A percentile compares a stretch with the other conserved stretches of the same genome.
These are phyloP conservation scores for Sclerotinia glacialis DNA, from an alignment of 2,329 filamentous ascomycete species.

Conservation along the genomic window DNA sequence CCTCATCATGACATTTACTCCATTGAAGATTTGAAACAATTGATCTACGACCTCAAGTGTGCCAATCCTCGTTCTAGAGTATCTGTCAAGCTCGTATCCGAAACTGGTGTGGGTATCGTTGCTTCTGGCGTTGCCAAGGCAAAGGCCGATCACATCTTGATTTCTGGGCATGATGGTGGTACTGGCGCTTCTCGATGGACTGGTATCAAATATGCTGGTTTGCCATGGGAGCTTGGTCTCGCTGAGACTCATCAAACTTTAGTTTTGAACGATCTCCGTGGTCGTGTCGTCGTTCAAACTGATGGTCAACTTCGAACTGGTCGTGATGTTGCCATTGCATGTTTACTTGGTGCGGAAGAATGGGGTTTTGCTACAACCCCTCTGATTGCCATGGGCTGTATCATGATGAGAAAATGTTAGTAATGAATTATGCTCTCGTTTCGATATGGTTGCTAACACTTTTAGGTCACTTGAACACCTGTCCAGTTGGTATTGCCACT, in stretches of 20 bases:
- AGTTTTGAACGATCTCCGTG: constrained; percentile 91
- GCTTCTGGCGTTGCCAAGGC: constrained; percentile 97
- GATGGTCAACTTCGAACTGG: constrained; percentile 93
- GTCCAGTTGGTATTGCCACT: constrained; percentile 91
- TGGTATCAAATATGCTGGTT: constrained; percentile 96
- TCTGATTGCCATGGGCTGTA: constrained; percentile 93
- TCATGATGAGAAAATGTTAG: constrained; percentile 76
- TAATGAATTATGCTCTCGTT: not conserved
- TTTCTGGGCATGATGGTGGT: constrained; percentile 94
- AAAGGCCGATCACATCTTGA: constrained; percentile 94
- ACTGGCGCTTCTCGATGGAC: constrained; percentile 97
- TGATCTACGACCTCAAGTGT: constrained; percentile 97
- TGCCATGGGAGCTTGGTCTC: constrained; percentile 94
- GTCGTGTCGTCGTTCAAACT: constrained; percentile 92
- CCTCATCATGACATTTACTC: constrained; percentile 99
- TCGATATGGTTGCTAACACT: constrained; percentile 5
- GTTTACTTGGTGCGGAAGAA: constrained; percentile 94
- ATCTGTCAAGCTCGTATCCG: constrained; percentile 95
- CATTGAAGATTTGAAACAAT: constrained; percentile 94
- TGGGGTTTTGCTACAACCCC: constrained; percentile 96
- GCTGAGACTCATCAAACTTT: constrained; percentile 96
- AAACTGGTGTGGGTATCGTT: constrained; percentile 96
- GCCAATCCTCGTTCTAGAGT: constrained; percentile 88
- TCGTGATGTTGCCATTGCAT: constrained; percentile 90
- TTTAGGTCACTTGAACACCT: constrained; percentile 56